Evolutionary conservation across 1,284 basidiomycete species (phyloP), one percentile per base, ranked within the genome.

Genomic region (Papiliotrema terrestris): DNA sequence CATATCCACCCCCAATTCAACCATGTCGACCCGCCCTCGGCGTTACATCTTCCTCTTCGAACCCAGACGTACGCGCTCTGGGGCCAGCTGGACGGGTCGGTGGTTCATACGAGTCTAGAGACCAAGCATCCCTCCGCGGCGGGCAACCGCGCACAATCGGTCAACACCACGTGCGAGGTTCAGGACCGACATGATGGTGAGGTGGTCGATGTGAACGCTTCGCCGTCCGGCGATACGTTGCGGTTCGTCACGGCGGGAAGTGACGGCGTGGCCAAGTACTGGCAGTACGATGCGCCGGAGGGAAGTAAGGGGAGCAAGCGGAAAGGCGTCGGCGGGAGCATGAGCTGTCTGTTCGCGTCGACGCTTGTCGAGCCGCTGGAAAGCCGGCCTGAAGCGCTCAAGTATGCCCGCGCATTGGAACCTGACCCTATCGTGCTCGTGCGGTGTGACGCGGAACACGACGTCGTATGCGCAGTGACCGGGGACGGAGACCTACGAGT

Each of bases 211-310:
- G 63, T 75, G 57, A 63, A 63, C 0, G 61, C 61, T 20, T 32
- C 41, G 0, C 11, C 23, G n/a, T 20, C 41, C 6, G 60, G 54
- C 4, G 54, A 55, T 15, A 37, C 41, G 23, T n/a, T 61, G 8
- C 55, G 66, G 41, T 76, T 72, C 65, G 68, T 72, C 2, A 67
- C 72, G 2, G 73, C 62, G 9, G 73, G 75, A 2, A 60, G 61
- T 25, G 75, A 77, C 52, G 75, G 75, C 4, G 52, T 57, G n/a
- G 63, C 73, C 45, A 76, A 76, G 57, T 58, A 70, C 49, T 76
- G 74, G 74, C 54, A 64, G 35, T 58, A 72, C 8, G 61, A 62
- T 2, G 55, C 57, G 26, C 41, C 26, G 9, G 55, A 49, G 15
- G 42, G 44, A 0, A 69, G 67, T 1, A 69, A 71, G 56, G 50